Conservation (phyloP, 306 rosid species). For the Purshia tridentata region DNA sequence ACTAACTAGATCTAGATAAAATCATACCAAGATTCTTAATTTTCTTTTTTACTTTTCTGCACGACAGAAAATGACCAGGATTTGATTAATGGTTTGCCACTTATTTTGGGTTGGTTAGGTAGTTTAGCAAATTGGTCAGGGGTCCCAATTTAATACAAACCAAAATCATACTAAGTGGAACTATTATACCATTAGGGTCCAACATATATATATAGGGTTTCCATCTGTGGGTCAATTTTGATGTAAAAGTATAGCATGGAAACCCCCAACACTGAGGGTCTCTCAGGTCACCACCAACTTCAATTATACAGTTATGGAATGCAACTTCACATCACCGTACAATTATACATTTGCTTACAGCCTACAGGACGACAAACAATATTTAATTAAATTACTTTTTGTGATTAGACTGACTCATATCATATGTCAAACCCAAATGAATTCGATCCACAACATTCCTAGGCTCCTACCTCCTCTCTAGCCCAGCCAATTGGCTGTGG, state of each 20-base stretch:
- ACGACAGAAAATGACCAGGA: background rate
- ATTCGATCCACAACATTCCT: background rate
- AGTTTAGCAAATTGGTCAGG: background rate
- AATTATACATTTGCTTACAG: background rate
- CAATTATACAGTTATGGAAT: background rate
- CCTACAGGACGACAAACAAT: too few species aligned
- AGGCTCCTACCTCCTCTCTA: background rate
- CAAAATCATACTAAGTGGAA: background rate
- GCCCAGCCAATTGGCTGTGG: background rate
- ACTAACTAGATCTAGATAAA: background rate
- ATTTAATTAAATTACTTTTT: background rate
- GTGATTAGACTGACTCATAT: background rate
- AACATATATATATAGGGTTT: background rate
- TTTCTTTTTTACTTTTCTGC: background rate
- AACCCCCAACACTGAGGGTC: too few species aligned
- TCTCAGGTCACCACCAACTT: background rate
- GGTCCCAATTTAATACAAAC: background rate
- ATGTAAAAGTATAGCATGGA: background rate
- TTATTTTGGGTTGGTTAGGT: background rate
- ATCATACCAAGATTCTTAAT: background rate
- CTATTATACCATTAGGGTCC: too few species aligned
- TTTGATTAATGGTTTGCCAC: background rate
- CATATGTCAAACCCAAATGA: background rate
- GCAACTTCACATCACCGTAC: conserved; percentile 4
- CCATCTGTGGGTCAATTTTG: background rate